Base-by-base conservation (phyloP, 176 grass and related monocot genomes). In the Urochloa ruziziensis region DNA sequence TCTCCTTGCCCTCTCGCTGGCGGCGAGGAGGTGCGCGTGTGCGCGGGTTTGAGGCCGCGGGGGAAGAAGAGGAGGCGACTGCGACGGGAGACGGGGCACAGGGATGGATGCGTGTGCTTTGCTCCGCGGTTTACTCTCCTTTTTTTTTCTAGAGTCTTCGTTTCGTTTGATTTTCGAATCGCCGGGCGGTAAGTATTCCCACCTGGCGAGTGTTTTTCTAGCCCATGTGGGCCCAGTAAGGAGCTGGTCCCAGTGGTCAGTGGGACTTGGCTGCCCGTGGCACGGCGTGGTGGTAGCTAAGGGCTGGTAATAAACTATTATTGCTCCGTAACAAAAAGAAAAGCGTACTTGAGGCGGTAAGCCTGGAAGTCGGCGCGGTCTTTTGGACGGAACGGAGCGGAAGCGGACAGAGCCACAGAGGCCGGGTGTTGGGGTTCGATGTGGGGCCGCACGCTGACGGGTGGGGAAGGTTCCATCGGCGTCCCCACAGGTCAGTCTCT, bases 131-230 rank as follows among this genome's bases (percentile, higher is more conserved):
- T 86, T 30, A 71, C n/a, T 4, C 27, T 14, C 42, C 53, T 40
- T 1, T 17, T 14, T 11, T 3, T 15, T 16, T 49, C 76, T 52
- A 13, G 21, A 80, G 32, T 28, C 69, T 15, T 43, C 3, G 24
- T 4, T 78, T 16, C 43, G 56, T 32, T 77, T 83, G 32, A 5
- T 61, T 67, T 90, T 80, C 84, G 67, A 90, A 90, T 62, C 80
- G 39, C 40, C 5, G 49, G 74, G 80, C 68, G 51, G 80, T 86
- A 61, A 79, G 8, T 14, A 28, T 18, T 6, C 30, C 24, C 17
- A 8, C 11, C 39, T 11, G 30, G 18, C 52, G 60, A 36, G 49
- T 30, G 5, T 62, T 23, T 14, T 27, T 67, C 29, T 40, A 19
- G 16, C 0, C 4, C 8, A 43, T 1, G 24, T 73, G 73, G 88